Evolutionary conservation across 2,329 filamentous ascomycete genomes (phyloP).

Genomic region (Uncinocarpus reesii): DNA sequence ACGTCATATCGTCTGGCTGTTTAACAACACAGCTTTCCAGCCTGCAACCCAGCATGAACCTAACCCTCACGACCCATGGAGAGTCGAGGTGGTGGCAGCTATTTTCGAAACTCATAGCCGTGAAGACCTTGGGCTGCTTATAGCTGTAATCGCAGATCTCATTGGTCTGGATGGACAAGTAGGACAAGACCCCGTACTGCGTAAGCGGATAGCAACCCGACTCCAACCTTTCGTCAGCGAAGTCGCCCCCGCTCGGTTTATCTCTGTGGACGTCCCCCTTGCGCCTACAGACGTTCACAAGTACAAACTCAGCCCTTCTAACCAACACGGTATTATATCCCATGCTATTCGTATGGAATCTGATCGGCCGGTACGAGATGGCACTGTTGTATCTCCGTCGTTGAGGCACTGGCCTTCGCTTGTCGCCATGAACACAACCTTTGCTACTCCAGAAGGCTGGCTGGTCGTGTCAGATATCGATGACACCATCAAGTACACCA

Average conservation of each 20-base stretch:
- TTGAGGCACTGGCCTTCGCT: slow-evolving; percentile 21
- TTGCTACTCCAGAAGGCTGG: slow-evolving; percentile 71
- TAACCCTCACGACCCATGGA: slow-evolving; percentile 46
- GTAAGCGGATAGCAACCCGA: slow-evolving; percentile 50
- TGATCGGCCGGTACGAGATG: slow-evolving; percentile 36
- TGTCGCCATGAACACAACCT: slow-evolving; percentile 60
- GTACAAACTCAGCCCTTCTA: slow-evolving; percentile 57
- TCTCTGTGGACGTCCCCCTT: slow-evolving; percentile 55
- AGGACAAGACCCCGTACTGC: slow-evolving; percentile 46
- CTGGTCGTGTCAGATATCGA: slow-evolving; percentile 81
- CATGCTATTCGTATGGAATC: slow-evolving; percentile 45
- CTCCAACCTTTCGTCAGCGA: slow-evolving; percentile 63
- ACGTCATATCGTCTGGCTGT: slow-evolving; percentile 71
- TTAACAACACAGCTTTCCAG: slow-evolving; percentile 79
- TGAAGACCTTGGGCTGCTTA: slow-evolving; percentile 55
- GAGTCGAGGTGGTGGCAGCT: slow-evolving; percentile 71
- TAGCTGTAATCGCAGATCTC: slow-evolving; percentile 59
- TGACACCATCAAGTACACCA: slow-evolving; percentile 87
- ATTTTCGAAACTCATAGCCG: slow-evolving; percentile 67
- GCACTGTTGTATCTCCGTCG: slow-evolving; percentile 37
- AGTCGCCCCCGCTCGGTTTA: slow-evolving; percentile 58
- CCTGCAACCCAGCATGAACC: slow-evolving; percentile 12
- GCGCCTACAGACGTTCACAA: slow-evolving; percentile 30
- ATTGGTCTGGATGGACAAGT: slow-evolving; percentile 54
- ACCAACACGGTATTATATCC: slow-evolving; percentile 60